A percentile compares a stretch with the other conserved stretches of the same genome.
Evolutionary conservation across 805 yeast species (phyloP).

Genomic region (Wickerhamomyces ciferrii): DNA sequence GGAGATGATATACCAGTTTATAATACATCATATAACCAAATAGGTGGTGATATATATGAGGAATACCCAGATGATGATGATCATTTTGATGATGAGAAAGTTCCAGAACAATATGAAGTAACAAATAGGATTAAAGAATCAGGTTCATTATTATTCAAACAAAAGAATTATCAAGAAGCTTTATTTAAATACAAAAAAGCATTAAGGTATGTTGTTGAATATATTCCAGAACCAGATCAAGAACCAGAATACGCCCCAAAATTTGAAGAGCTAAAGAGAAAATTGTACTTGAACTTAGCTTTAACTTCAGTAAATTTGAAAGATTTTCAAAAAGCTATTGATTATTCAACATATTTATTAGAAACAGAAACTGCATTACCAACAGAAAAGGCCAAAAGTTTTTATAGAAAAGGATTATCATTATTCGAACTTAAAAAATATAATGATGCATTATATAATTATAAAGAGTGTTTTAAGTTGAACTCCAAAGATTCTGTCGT

Average conservation of each 20-base stretch:
- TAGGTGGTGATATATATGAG: conserved; percentile 70
- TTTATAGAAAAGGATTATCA: conserved; percentile 50
- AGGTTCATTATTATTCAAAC: conserved; percentile 56
- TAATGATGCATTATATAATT: conserved; percentile 43
- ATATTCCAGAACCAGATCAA: conserved; percentile 60
- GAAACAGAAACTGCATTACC: conserved; percentile 37
- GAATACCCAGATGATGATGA: conserved; percentile 75
- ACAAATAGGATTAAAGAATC: conserved; percentile 57
- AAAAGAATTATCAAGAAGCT: conserved; percentile 45
- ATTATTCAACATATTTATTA: conserved; percentile 50
- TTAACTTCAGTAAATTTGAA: conserved; percentile 45
- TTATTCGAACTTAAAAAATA: conserved; percentile 37
- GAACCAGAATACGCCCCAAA: conserved; percentile 46
- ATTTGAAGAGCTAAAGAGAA: conserved; percentile 41
- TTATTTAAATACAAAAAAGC: conserved; percentile 61
- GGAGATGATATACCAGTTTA: conserved; percentile 49
- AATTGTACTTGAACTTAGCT: conserved; percentile 47
- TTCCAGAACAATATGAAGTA: conserved; percentile 45
- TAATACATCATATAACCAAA: conserved; percentile 54
- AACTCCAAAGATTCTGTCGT: conserved; percentile 49
- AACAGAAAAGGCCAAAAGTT: conserved; percentile 51
- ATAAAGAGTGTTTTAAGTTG: conserved; percentile 35
- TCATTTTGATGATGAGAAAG: conserved; percentile 51
- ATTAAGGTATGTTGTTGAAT: conserved; percentile 64
- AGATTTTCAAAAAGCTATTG: conserved; percentile 43